Percentiles rank a stretch among this genome's conserved stretches.
Evolutionary conservation across 2,329 filamentous ascomycete genomes (phyloP).

Genomic region (Lizonia empirigonia): DNA sequence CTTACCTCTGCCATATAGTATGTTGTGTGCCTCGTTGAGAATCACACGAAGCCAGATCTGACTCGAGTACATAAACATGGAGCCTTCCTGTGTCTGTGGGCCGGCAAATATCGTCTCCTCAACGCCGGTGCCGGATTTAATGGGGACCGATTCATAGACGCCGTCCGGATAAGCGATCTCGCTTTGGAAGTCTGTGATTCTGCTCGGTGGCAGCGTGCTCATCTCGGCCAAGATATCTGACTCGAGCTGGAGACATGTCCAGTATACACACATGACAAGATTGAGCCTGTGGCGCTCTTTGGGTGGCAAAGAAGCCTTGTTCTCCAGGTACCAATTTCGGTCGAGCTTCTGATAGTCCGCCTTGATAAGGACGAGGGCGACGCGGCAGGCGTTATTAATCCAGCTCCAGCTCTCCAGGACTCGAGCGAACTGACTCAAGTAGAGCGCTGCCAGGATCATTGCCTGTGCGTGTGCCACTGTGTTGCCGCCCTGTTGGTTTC

Average conservation of each 20-base stretch:
- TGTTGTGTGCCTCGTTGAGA: slow-evolving; percentile 61
- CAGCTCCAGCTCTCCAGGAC: slow-evolving; percentile 83
- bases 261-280: slow-evolving; percentile 71
- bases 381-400: slow-evolving; percentile 66
- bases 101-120: slow-evolving; percentile 17
- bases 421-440: slow-evolving; percentile 84
- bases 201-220: slow-evolving; percentile 63
- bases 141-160: slow-evolving; percentile 52
- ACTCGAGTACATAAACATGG: slow-evolving; percentile 65
- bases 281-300: slow-evolving; percentile 46
- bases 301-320: slow-evolving; percentile 19
- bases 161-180: slow-evolving; percentile 71
- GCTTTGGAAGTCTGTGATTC: slow-evolving; percentile 62
- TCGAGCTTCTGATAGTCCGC: slow-evolving; percentile 53
- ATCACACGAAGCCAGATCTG: slow-evolving; percentile 65
- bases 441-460: slow-evolving; percentile 82
- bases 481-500: slow-evolving; percentile 77
- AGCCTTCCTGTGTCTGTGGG: slow-evolving; percentile 22
- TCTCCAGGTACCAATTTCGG: slow-evolving; percentile 29
- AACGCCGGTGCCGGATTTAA: slow-evolving; percentile 17
- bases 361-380: slow-evolving; percentile 74
- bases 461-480: slow-evolving; percentile 85
- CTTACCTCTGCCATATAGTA: slow-evolving; percentile 56
- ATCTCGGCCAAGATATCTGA: slow-evolving; percentile 93
- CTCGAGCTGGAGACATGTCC: slow-evolving; percentile 92